These are phyloP conservation scores for Alopecurus myosuroides DNA, from an alignment of 176 grass and related monocot species.

Conservation along the genomic window DNA sequence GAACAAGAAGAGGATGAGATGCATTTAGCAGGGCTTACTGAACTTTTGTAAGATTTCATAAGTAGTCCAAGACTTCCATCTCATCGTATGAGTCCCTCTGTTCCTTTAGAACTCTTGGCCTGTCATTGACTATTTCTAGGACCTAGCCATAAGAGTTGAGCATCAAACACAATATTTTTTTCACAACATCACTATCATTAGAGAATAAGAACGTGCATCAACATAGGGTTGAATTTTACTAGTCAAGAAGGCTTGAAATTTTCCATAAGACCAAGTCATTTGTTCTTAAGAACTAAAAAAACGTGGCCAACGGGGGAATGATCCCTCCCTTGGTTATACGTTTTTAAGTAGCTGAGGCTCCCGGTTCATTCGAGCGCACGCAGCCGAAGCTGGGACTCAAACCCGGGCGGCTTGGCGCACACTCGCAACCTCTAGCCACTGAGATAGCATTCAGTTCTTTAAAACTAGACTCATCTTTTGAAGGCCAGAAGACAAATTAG, in stretches of 20 bases:
- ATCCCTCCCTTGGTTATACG: no score
- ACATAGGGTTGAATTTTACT: no score
- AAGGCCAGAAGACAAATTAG: no score
- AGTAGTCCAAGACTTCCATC: slow-evolving; percentile 59
- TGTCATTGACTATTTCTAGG: slow-evolving; percentile 85
- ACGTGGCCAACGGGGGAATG: no score
- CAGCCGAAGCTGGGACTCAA: no score
- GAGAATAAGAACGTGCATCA: not conserved
- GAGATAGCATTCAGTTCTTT: no score
- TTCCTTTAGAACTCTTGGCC: slow-evolving; percentile 66
- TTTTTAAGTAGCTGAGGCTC: no score
- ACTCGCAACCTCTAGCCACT: no score
- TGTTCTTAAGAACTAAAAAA: not conserved
- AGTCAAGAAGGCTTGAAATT: not conserved
- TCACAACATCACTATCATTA: not conserved
- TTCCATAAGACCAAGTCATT: not conserved
- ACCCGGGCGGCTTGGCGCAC: no score
- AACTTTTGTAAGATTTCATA: slow-evolving; percentile 33
- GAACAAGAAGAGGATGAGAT: not conserved
- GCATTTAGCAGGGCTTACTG: slow-evolving; percentile 28
- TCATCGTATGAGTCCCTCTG: slow-evolving; percentile 41
- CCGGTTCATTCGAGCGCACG: no score
- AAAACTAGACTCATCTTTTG: no score
- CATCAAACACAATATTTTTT: not conserved
- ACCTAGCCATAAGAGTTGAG: slow-evolving; percentile 49